Conservation (phyloP, 2,329 filamentous ascomycete species). For the Colletotrichum spaethianum region DNA sequence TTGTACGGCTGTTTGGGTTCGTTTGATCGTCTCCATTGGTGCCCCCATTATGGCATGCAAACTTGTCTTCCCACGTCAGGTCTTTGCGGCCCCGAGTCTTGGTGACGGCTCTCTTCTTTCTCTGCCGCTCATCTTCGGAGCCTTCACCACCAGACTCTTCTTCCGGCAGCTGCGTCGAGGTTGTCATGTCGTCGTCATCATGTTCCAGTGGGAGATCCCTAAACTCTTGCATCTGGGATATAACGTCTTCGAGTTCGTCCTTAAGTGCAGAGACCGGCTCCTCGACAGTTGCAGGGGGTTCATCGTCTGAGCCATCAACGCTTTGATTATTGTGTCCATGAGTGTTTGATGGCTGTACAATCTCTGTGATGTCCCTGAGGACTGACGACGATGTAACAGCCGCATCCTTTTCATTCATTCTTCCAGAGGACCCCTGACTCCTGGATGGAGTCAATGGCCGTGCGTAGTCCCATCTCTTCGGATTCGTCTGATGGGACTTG, state of each 20-base stretch:
- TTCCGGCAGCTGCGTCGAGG: slow-evolving; percentile 43
- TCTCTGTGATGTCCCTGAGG: slow-evolving; percentile 14
- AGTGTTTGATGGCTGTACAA: background rate
- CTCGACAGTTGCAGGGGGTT: background rate
- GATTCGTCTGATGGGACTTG: slow-evolving; percentile 60
- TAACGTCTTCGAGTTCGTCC: slow-evolving; percentile 76
- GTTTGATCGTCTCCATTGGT: slow-evolving; percentile 57
- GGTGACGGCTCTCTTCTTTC: slow-evolving; percentile 45
- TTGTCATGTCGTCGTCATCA: slow-evolving; percentile 61
- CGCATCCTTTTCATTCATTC: slow-evolving; percentile 25
- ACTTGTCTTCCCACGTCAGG: slow-evolving; percentile 61
- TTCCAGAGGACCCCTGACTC: slow-evolving; percentile 51
- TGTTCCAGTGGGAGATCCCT: slow-evolving; percentile 70
- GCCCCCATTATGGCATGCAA: slow-evolving; percentile 69
- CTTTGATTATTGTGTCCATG: background rate
- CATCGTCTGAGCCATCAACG: background rate
- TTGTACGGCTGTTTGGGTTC: slow-evolving; percentile 83
- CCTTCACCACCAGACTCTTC: slow-evolving; percentile 32
- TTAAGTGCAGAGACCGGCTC: slow-evolving; percentile 20
- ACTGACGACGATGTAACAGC: background rate
- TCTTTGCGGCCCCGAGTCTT: slow-evolving; percentile 47
- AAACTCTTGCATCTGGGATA: slow-evolving; percentile 72
- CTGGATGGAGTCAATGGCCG: slow-evolving; percentile 55
- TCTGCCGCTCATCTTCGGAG: slow-evolving; percentile 48
- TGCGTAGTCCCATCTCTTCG: slow-evolving; percentile 55